phyloP scores from a whole-genome alignment of 345 rosid genomes.

The Lepidium africanum region DNA sequence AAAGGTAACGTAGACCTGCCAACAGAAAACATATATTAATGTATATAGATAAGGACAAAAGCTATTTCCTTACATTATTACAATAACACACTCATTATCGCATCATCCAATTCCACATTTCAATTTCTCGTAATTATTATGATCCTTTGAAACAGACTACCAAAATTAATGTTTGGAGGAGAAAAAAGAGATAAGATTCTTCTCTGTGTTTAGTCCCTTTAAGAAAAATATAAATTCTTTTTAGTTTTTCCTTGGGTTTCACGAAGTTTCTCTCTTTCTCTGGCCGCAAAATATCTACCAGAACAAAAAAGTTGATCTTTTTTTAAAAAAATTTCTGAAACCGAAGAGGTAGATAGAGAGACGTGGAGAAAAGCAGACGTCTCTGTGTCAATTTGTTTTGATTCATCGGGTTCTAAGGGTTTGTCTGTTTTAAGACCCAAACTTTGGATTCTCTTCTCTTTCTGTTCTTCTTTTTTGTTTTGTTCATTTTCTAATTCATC shows the following conservation, averaged over 20 bases:
- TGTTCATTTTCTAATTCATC: neutral
- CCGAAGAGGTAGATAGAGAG: conserved; percentile 3
- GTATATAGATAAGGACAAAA: conserved; percentile 21
- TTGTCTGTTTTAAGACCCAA: conserved; percentile 15
- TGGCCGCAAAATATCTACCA: conserved; percentile 7
- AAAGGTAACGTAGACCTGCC: conserved; percentile 14
- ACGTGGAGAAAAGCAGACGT: conserved; percentile 22
- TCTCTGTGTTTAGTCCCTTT: neutral
- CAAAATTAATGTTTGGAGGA: neutral
- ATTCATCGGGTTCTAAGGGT: neutral
- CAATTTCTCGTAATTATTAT: neutral
- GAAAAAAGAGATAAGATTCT: neutral
- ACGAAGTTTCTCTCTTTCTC: conserved; percentile 10
- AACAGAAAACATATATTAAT: conserved; percentile 14
- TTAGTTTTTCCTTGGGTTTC: neutral
- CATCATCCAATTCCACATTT: conserved; percentile 5
- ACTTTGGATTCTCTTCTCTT: conserved; percentile 13
- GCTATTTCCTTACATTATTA: neutral
- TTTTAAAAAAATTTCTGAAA: neutral
- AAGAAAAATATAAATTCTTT: no score
- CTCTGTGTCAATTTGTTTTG: conserved; percentile 10
- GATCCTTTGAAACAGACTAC: conserved; percentile 2
- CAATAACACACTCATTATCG: neutral
- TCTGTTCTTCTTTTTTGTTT: neutral
- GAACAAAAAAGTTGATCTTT: conserved; percentile 2